Percentiles rank a stretch among this genome's conserved stretches.
These are phyloP conservation scores for Trichophyton rubrum DNA, from an alignment of 2,329 filamentous ascomycete genomes.

Conservation along the genomic window DNA sequence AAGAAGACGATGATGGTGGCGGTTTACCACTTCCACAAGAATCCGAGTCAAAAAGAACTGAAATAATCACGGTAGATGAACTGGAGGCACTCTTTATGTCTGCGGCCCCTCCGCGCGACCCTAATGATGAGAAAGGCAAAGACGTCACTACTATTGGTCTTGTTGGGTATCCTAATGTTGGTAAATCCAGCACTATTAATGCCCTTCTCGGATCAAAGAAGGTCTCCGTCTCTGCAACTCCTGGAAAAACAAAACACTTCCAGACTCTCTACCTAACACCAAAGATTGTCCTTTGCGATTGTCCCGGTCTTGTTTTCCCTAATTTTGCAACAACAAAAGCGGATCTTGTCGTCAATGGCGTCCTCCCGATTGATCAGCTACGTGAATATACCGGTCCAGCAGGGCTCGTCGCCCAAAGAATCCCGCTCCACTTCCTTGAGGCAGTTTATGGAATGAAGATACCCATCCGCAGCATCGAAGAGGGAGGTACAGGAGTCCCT, in stretches of 20 bases:
- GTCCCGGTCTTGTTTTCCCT: conserved; percentile 83
- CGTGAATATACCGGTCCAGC: conserved; percentile 84
- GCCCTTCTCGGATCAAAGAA: conserved; percentile 97
- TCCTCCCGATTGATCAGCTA: conserved; percentile 91
- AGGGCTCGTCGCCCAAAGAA: conserved; percentile 66
- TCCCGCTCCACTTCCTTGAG: conserved; percentile 80
- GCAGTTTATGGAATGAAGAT: conserved; percentile 91
- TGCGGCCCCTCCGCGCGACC: conserved; percentile 49
- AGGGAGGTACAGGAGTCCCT: conserved; percentile 80
- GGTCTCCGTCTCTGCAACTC: conserved; percentile 92
- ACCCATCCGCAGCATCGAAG: conserved; percentile 63
- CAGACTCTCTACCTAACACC: conserved; percentile 93
- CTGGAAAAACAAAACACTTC: conserved; percentile 98
- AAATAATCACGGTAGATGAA: conserved; percentile 86
- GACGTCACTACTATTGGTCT: conserved; percentile 66
- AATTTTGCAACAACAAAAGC: conserved; percentile 16
- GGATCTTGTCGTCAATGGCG: conserved; percentile 81
- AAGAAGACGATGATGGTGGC: conserved; percentile 21
- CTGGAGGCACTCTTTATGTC: conserved; percentile 76
- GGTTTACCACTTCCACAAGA: conserved; percentile 18
- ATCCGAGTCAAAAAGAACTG: conserved; percentile 41
- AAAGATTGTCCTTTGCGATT: conserved; percentile 86
- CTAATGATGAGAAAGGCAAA: conserved; percentile 30
- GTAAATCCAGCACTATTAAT: conserved; percentile 98
- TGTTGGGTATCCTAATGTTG: conserved; percentile 96